A percentile compares a stretch with the other conserved stretches of the same genome.
Conservation (phyloP, 2,329 filamentous ascomycete genomes). For the Ceratocystis colombiana region DNA sequence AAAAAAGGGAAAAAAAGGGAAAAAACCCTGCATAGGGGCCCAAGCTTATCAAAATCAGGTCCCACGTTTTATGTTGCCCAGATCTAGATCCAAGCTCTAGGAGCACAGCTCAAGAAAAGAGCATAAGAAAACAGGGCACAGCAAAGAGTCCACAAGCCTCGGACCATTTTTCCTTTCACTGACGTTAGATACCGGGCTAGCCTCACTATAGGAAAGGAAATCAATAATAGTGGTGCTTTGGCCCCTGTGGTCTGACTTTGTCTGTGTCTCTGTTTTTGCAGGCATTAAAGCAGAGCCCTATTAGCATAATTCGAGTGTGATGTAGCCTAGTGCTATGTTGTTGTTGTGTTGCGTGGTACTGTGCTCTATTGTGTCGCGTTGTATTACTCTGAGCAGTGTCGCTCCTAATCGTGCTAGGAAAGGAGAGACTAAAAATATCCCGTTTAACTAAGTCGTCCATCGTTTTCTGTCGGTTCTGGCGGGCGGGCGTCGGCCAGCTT, state of each 20-base stretch:
- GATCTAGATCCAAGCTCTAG: not conserved
- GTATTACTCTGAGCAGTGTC: no score
- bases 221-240: not conserved
- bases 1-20: not conserved
- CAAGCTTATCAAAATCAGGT: constrained; percentile 9
- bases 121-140: not conserved
- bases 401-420: no score
- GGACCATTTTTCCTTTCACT: not conserved
- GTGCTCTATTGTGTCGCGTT: no score
- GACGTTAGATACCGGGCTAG: no score
- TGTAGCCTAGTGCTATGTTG: no score
- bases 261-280: not conserved
- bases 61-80: constrained; percentile 1
- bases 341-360: no score
- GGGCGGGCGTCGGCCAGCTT: no score
- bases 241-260: constrained; percentile 5
- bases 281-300: not conserved
- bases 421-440: no score
- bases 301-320: no score
- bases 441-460: no score
- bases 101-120: not conserved
- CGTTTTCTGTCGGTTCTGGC: no score
- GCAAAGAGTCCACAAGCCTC: not conserved
- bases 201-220: no score
- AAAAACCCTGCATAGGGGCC: not conserved